Evolutionary conservation across 768 basidiomycete genomes (phyloP).

Genomic region (Asterophora lycoperdoides): DNA sequence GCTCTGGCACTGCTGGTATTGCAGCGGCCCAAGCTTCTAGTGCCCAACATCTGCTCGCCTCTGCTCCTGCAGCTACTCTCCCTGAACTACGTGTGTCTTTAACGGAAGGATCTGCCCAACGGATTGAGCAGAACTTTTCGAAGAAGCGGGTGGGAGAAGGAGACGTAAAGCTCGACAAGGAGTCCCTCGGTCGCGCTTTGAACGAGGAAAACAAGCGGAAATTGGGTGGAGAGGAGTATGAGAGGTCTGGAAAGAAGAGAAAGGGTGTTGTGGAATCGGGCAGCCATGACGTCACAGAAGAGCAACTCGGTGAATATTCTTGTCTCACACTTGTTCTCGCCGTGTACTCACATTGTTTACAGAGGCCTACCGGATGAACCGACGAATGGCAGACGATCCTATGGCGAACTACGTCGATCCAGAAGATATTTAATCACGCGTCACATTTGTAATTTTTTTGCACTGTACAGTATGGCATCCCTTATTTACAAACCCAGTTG

Average conservation of each 20-base stretch:
- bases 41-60: constrained; percentile 60
- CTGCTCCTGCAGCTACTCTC: constrained; percentile 29
- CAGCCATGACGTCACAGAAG: constrained; percentile 83
- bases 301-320: constrained; percentile 59
- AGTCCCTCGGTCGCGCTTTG: constrained; percentile 63
- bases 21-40: constrained; percentile 73
- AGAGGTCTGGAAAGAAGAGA: constrained; percentile 54
- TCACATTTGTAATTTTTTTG: not conserved
- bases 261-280: constrained; percentile 47
- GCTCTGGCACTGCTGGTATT: constrained; percentile 83
- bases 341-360: constrained; percentile 20
- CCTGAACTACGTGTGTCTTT: constrained; percentile 24
- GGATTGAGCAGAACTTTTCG: constrained; percentile 66
- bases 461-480: not conserved
- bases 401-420: constrained; percentile 89
- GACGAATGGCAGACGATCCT: constrained; percentile 75
- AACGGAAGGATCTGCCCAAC: constrained; percentile 24
- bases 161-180: constrained; percentile 70
- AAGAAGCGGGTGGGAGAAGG: constrained; percentile 82
- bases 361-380: constrained; percentile 92
- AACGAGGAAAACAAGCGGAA: constrained; percentile 82
- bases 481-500: not conserved
- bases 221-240: constrained; percentile 52
- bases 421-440: constrained; percentile 23
- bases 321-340: constrained; percentile 20